A percentile compares a stretch with the other conserved stretches of the same genome.
phyloP scores from a whole-genome alignment of 495 filamentous ascomycete genomes.

The Melanomma pulvis-pyrius region DNA sequence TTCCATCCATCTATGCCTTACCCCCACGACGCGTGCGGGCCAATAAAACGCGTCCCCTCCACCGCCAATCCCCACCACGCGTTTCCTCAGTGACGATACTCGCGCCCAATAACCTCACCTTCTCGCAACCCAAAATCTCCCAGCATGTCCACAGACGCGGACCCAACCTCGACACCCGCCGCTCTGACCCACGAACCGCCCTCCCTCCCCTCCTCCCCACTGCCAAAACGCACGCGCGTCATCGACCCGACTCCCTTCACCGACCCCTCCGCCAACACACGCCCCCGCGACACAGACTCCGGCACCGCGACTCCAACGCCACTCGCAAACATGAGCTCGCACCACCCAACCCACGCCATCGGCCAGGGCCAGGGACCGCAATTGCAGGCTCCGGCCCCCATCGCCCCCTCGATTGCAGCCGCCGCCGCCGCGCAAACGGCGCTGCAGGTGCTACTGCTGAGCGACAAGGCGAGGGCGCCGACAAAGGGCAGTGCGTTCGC shows the following conservation, averaged over 20 bases:
- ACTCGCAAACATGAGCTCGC: constrained; percentile 10
- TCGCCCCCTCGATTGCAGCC: too few species aligned
- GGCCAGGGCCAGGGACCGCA: constrained; percentile 20
- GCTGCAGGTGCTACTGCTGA: constrained; percentile 84
- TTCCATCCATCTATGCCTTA: not conserved
- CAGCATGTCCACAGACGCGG: not conserved
- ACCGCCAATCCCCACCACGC: constrained; percentile 12
- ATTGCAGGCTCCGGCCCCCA: constrained; percentile 12
- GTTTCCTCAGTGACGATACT: too few species aligned
- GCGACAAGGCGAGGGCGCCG: constrained; percentile 69
- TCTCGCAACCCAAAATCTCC: not conserved
- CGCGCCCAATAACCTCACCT: not conserved
- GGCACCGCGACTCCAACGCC: constrained; percentile 39
- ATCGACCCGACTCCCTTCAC: constrained; percentile 35
- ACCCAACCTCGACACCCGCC: constrained; percentile 18
- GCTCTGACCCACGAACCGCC: constrained; percentile 53
- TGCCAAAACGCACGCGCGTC: constrained; percentile 66
- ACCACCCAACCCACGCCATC: constrained; percentile 38
- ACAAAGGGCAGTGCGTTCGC: constrained; percentile 87
- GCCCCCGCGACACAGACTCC: constrained; percentile 25
- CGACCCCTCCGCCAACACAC: constrained; percentile 1
- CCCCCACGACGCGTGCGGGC: constrained; percentile 1
- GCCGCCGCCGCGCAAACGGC: constrained; percentile 51
- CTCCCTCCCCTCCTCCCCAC: constrained; percentile 62
- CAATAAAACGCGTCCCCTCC: constrained; percentile 27